These are phyloP conservation scores for Wickerhamomyces bisporus DNA, from an alignment of 805 yeast species.

Conservation along the genomic window DNA sequence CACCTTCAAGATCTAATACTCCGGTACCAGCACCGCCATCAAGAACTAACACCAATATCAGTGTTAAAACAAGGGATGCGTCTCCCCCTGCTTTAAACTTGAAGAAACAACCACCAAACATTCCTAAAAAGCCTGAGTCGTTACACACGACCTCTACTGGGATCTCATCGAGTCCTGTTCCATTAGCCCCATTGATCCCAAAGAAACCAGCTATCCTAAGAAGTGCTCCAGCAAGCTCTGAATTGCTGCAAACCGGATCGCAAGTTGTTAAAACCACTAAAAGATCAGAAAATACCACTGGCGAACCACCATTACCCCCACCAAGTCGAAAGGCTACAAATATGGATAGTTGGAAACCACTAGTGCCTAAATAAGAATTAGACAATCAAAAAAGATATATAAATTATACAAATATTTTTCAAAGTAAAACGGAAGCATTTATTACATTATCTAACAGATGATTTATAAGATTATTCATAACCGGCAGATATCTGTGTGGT, in stretches of 20 bases:
- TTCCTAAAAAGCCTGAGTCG: background rate
- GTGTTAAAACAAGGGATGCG: too few relatives aligned
- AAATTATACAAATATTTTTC: too few relatives aligned
- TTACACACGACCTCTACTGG: background rate
- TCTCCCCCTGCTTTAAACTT: too few relatives aligned
- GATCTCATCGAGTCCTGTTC: background rate
- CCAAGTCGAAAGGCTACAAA: conserved; percentile 9
- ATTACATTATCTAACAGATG: too few relatives aligned
- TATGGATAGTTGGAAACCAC: conserved; percentile 17
- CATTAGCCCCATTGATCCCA: conserved; percentile 5
- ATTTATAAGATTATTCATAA: too few relatives aligned
- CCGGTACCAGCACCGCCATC: conserved; percentile 13
- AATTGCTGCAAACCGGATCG: too few relatives aligned
- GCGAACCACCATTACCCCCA: conserved; percentile 12
- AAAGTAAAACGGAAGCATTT: too few relatives aligned
- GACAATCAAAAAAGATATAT: background rate
- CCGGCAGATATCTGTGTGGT: too few relatives aligned
- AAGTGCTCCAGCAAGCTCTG: background rate
- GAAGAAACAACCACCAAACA: conserved; percentile 6
- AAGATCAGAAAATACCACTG: conserved; percentile 2
- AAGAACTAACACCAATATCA: conserved; percentile 11
- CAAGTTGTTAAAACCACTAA: too few relatives aligned
- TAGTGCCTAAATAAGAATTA: conserved; percentile 13
- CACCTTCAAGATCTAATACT: conserved; percentile 15
- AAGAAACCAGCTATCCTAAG: conserved; percentile 10